phyloP scores from a whole-genome alignment of 257 asterid genomes.

The Orobanche coerulescens region DNA sequence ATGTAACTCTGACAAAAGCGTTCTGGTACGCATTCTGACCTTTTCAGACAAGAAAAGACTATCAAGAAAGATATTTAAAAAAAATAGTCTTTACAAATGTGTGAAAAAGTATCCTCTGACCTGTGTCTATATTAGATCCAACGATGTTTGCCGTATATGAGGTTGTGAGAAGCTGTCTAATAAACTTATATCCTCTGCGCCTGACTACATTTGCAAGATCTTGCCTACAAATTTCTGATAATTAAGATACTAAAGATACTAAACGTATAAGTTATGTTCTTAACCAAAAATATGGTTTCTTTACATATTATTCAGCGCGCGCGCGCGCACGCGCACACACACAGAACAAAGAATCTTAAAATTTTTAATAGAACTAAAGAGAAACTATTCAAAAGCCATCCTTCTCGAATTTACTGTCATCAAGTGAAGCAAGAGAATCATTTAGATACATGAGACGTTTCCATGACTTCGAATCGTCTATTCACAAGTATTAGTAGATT shows the following conservation, averaged over 20 bases:
- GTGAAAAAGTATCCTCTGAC: slow-evolving; percentile 26
- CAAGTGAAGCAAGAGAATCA: background rate
- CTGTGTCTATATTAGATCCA: slow-evolving; percentile 24
- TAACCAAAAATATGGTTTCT: background rate
- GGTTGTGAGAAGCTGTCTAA: slow-evolving; percentile 50
- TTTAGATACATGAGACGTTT: background rate
- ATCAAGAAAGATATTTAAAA: slow-evolving; percentile 20
- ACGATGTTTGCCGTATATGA: slow-evolving; percentile 22
- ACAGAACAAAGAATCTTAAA: background rate
- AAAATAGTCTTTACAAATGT: background rate
- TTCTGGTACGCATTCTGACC: slow-evolving; percentile 48
- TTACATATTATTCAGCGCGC: background rate
- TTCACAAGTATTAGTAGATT: background rate
- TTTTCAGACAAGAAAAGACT: slow-evolving; percentile 35
- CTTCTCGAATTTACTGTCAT: background rate
- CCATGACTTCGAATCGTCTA: background rate
- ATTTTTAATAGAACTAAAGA: background rate
- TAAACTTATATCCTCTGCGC: slow-evolving; percentile 80
- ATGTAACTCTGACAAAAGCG: slow-evolving; percentile 19
- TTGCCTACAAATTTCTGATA: slow-evolving; percentile 21
- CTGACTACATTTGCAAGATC: slow-evolving; percentile 89
- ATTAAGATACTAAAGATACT: slow-evolving; percentile 9
- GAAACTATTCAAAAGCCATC: background rate
- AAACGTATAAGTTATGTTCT: slow-evolving; percentile 14
- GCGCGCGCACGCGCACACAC: too few relatives aligned